Evolutionary conservation across 2,329 filamentous ascomycete species (phyloP).

Genomic region (Diplodia sapinea): DNA sequence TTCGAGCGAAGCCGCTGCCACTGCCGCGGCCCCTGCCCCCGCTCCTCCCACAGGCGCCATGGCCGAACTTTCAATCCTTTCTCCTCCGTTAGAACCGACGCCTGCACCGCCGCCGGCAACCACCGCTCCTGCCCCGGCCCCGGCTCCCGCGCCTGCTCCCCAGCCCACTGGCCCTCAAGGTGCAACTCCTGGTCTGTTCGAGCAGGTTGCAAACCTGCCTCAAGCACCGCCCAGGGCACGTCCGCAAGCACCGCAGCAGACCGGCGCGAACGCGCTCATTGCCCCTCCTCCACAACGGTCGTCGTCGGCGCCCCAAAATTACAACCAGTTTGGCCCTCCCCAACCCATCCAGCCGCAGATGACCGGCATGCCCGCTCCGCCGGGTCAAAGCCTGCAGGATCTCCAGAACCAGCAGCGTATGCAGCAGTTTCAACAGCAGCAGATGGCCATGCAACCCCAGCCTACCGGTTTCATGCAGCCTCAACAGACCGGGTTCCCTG

Average conservation of each 20-base stretch:
- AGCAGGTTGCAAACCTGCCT: slow-evolving; percentile 39
- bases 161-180: slow-evolving; percentile 35
- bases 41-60: slow-evolving; percentile 67
- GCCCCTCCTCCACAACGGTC: slow-evolving; percentile 81
- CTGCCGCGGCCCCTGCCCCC: slow-evolving; percentile 48
- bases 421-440: slow-evolving; percentile 43
- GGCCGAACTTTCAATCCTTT: slow-evolving; percentile 69
- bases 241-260: slow-evolving; percentile 71
- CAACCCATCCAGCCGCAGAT: slow-evolving; percentile 81
- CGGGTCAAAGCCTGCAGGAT: slow-evolving; percentile 78
- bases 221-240: slow-evolving; percentile 64
- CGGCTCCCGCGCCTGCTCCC: slow-evolving; percentile 45
- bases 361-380: slow-evolving; percentile 76
- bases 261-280: slow-evolving; percentile 67
- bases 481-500: slow-evolving; percentile 38
- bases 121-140: slow-evolving; percentile 45
- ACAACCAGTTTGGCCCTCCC: slow-evolving; percentile 71
- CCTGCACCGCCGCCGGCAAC: slow-evolving; percentile 50
- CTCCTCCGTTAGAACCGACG: slow-evolving; percentile 56
- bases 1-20: slow-evolving; percentile 38
- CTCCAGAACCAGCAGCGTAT: slow-evolving; percentile 57
- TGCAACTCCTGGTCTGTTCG: slow-evolving; percentile 37
- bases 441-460: slow-evolving; percentile 40
- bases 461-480: slow-evolving; percentile 51
- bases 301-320: slow-evolving; percentile 82